These are phyloP conservation scores for Aspergillus candidus DNA, from an alignment of 2,329 filamentous ascomycete species.

Conservation along the genomic window DNA sequence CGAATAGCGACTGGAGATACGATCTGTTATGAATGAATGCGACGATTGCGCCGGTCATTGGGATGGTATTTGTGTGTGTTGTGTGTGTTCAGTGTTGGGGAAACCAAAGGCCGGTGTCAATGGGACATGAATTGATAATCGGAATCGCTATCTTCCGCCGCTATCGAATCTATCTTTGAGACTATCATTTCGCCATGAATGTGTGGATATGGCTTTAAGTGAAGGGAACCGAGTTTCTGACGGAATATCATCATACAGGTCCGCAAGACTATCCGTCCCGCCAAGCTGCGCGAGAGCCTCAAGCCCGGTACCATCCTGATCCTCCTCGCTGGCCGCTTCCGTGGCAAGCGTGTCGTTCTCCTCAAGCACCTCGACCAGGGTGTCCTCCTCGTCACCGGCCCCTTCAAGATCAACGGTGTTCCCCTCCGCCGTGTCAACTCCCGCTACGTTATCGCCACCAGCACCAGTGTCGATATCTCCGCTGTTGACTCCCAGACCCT, in stretches of 20 bases:
- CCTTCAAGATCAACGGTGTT: slow-evolving; percentile 99
- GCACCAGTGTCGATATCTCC: slow-evolving; percentile 53
- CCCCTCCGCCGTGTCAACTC: slow-evolving; percentile 71
- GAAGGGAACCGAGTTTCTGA: slow-evolving; percentile 17
- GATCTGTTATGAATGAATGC: slow-evolving; percentile 26
- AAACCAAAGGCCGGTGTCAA: slow-evolving; percentile 15
- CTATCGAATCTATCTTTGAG: not conserved
- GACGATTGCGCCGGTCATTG: slow-evolving; percentile 23
- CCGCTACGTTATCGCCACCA: slow-evolving; percentile 48
- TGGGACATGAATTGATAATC: slow-evolving; percentile 18
- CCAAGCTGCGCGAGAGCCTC: slow-evolving; percentile 81
- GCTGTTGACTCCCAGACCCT: slow-evolving; percentile 67
- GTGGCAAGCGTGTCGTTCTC: slow-evolving; percentile 98
- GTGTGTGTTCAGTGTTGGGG: slow-evolving; percentile 11
- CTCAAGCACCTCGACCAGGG: slow-evolving; percentile 97
- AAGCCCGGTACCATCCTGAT: slow-evolving; percentile 95
- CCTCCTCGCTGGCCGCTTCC: slow-evolving; percentile 98
- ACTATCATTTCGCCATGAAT: slow-evolving; percentile 2
- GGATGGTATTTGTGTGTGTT: slow-evolving; percentile 7
- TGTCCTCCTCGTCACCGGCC: slow-evolving; percentile 96
- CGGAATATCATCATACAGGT: slow-evolving; percentile 53
- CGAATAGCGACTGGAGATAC: slow-evolving; percentile 19
- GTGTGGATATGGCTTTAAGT: not conserved
- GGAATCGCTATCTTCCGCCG: slow-evolving; percentile 17
- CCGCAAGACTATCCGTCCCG: slow-evolving; percentile 87